A percentile compares a stretch with the other conserved stretches of the same genome.
Evolutionary conservation across 2,329 filamentous ascomycete species (phyloP).

Genomic region (Pyrenochaeta sp.): DNA sequence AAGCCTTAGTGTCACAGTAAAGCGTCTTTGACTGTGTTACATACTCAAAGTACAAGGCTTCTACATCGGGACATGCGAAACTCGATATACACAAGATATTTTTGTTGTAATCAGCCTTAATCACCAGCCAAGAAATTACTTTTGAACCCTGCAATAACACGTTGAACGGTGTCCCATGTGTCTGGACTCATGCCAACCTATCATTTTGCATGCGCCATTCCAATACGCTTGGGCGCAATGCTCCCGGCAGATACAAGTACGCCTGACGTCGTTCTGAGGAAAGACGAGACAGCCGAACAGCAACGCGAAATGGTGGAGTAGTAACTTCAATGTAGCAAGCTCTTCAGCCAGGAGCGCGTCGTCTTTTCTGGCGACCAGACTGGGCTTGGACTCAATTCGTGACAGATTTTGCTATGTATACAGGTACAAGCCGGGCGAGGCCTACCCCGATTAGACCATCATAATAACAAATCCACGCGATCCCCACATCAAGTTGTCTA

Average conservation of each 20-base stretch:
- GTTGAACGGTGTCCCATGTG: not conserved
- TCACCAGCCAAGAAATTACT: not conserved
- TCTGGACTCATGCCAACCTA: constrained; percentile 42
- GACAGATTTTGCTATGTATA: constrained; percentile 42
- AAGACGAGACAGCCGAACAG: constrained; percentile 27
- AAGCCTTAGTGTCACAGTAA: constrained; percentile 14
- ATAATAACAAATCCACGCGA: constrained; percentile 22
- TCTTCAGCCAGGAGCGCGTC: constrained; percentile 36
- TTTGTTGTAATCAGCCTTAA: not conserved
- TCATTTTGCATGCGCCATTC: constrained; percentile 34
- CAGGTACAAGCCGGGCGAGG: constrained; percentile 32
- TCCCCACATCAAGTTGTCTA: constrained; percentile 41
- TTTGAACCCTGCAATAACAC: not conserved
- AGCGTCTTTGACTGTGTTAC: no score
- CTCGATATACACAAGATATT: constrained; percentile 4
- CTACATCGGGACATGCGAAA: constrained; percentile 19
- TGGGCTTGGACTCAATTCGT: constrained; percentile 36
- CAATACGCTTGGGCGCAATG: constrained; percentile 31
- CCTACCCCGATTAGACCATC: not conserved
- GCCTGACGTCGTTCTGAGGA: constrained; percentile 27
- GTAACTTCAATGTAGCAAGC: constrained; percentile 23
- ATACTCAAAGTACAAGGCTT: no score
- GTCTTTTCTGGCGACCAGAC: constrained; percentile 33
- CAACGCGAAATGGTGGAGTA: constrained; percentile 31
- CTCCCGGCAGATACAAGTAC: constrained; percentile 41